Conservation (phyloP, 345 rosid genomes). For the Hibiscus syriacus region DNA sequence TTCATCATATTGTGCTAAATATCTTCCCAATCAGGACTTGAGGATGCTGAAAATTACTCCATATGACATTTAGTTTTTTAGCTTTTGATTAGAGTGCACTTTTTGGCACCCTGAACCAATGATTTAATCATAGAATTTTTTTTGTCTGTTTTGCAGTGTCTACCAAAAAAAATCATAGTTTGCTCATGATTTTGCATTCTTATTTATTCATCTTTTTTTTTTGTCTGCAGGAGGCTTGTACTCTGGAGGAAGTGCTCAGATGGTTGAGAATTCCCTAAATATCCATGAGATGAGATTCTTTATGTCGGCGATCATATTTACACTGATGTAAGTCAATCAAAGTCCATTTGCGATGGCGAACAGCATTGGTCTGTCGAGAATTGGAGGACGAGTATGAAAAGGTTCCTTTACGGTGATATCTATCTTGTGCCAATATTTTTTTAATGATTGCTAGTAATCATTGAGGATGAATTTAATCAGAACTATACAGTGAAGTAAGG, state of each 20-base stretch:
- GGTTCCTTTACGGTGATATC: slow-evolving; percentile 1
- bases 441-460: background rate
- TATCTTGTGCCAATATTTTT: background rate
- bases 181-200: slow-evolving; percentile 4
- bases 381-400: slow-evolving; percentile 70
- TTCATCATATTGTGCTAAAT: background rate
- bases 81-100: background rate
- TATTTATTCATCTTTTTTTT: slow-evolving; percentile 5
- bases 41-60: background rate
- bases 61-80: background rate
- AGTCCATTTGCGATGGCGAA: slow-evolving; percentile 91
- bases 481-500: background rate
- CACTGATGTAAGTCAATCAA: slow-evolving; percentile 91
- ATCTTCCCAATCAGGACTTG: background rate
- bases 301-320: slow-evolving; percentile 96
- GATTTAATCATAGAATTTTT: background rate
- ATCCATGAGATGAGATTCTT: slow-evolving; percentile 88
- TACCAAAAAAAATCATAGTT: background rate
- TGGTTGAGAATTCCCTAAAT: slow-evolving; percentile 78
- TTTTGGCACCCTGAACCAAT: background rate
- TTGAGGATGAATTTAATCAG: background rate
- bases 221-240: slow-evolving; percentile 67
- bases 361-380: slow-evolving; percentile 89
- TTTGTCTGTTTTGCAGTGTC: background rate
- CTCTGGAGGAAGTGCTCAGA: slow-evolving; percentile 97